Conservation (phyloP, 352 stramenopile genomes). For the Globisporangium nodosum region DNA sequence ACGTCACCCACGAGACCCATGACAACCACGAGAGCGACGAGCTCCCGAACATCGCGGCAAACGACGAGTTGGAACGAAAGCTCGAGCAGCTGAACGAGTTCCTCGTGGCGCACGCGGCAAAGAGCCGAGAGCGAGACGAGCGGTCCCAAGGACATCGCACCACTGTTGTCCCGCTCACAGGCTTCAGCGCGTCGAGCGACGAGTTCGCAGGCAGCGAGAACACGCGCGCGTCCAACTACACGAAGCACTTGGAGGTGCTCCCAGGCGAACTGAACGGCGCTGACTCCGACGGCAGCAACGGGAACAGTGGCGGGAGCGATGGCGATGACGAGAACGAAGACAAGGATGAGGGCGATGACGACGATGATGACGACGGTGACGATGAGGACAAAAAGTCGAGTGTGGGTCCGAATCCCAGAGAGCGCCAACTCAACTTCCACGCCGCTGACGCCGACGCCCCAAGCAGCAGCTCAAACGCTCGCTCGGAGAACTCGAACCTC, state of each 20-base stretch:
- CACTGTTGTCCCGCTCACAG: constrained; percentile 22
- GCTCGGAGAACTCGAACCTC: background rate
- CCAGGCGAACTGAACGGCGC: background rate
- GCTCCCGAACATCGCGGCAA: background rate
- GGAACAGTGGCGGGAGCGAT: background rate
- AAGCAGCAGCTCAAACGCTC: constrained; percentile 7
- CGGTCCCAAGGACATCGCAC: constrained; percentile 24
- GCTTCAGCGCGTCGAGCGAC: constrained; percentile 17
- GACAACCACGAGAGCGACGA: background rate
- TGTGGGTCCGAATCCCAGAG: background rate
- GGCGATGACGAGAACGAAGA: background rate
- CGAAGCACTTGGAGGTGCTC: constrained; percentile 17
- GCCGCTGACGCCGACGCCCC: background rate
- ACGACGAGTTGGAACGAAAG: background rate
- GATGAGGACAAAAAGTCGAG: background rate
- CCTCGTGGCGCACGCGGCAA: constrained; percentile 23
- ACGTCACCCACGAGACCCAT: background rate
- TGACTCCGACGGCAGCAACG: background rate
- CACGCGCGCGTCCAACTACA: constrained; percentile 7
- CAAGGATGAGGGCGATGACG: background rate
- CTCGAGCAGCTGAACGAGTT: constrained; percentile 23
- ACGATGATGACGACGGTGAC: background rate
- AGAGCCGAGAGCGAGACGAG: constrained; percentile 19
- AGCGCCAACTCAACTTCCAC: background rate
- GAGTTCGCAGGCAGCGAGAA: constrained; percentile 11